Conservation (phyloP, 2,329 filamentous ascomycete species). For the Aspergillus sp. region DNA sequence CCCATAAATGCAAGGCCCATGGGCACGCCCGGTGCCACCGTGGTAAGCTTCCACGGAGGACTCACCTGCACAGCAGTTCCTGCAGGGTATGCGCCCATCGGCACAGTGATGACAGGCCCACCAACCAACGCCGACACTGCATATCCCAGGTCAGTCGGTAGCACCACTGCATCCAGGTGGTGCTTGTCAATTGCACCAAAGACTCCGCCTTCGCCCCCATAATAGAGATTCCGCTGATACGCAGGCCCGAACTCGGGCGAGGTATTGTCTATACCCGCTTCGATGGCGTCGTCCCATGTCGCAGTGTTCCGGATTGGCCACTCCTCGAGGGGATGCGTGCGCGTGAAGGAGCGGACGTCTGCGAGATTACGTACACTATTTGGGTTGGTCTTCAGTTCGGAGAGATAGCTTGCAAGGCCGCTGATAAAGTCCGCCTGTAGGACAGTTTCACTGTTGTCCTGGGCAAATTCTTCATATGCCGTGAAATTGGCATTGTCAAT, state of each 20-base stretch:
- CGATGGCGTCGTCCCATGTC: constrained; percentile 55
- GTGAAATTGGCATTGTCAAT: constrained; percentile 60
- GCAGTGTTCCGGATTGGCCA: constrained; percentile 60
- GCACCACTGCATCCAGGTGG: constrained; percentile 59
- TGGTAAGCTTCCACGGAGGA: constrained; percentile 49
- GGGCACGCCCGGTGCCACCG: constrained; percentile 52
- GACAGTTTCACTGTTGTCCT: constrained; percentile 40
- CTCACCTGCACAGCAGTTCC: constrained; percentile 43
- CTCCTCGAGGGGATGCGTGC: constrained; percentile 51
- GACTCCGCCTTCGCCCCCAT: constrained; percentile 59
- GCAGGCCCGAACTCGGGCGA: constrained; percentile 56
- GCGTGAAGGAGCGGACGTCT: constrained; percentile 57
- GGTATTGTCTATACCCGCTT: constrained; percentile 55
- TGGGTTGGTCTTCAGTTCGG: constrained; percentile 59
- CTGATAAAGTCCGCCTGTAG: constrained; percentile 58
- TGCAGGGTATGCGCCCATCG: constrained; percentile 55
- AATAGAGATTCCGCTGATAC: constrained; percentile 53
- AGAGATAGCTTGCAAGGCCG: constrained; percentile 53
- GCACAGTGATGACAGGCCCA: constrained; percentile 61
- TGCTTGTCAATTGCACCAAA: constrained; percentile 57
- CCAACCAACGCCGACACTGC: constrained; percentile 56
- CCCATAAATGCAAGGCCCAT: constrained; percentile 66
- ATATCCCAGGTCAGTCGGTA: constrained; percentile 53
- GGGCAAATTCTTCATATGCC: constrained; percentile 43
- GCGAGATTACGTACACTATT: constrained; percentile 51